Conservation (phyloP, 352 stramenopile genomes). For the Globisporangium barbulae region DNA sequence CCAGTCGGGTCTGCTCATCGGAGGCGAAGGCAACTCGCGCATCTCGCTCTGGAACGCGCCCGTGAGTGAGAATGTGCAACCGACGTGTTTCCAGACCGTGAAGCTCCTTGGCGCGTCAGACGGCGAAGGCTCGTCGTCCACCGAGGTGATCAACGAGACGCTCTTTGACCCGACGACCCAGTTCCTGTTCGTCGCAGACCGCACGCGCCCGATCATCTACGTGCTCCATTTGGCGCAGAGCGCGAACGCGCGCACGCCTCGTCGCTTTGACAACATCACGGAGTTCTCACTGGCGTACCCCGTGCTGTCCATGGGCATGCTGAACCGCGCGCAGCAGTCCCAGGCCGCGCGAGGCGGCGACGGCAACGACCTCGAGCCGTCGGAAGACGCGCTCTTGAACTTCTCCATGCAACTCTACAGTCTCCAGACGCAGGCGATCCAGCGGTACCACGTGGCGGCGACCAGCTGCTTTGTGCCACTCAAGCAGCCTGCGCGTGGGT, state of each 20-base stretch:
- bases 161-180: conserved; percentile 68
- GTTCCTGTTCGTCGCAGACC: conserved; percentile 80
- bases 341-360: conserved; percentile 34
- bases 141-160: conserved; percentile 44
- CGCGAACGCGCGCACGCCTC: conserved; percentile 29
- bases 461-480: conserved; percentile 55
- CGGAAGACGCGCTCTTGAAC: conserved; percentile 23
- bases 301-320: conserved; percentile 68
- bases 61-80: conserved; percentile 49
- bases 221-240: conserved; percentile 57
- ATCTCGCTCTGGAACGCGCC: conserved; percentile 59
- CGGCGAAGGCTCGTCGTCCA: conserved; percentile 19
- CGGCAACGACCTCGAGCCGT: conserved; percentile 23
- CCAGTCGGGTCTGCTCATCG: conserved; percentile 54
- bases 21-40: conserved; percentile 63
- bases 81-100: conserved; percentile 64
- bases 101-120: conserved; percentile 31
- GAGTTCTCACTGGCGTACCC: conserved; percentile 79
- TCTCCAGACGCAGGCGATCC: conserved; percentile 80
- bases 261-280: conserved; percentile 76
- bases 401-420: conserved; percentile 83
- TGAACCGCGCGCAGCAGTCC: conserved; percentile 42
- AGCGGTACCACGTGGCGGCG: conserved; percentile 72
- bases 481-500: conserved; percentile 19
- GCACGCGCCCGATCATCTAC: conserved; percentile 55